Base-by-base conservation (phyloP, 192 early-diverging fungal species). In the Coemansia sp. region DNA sequence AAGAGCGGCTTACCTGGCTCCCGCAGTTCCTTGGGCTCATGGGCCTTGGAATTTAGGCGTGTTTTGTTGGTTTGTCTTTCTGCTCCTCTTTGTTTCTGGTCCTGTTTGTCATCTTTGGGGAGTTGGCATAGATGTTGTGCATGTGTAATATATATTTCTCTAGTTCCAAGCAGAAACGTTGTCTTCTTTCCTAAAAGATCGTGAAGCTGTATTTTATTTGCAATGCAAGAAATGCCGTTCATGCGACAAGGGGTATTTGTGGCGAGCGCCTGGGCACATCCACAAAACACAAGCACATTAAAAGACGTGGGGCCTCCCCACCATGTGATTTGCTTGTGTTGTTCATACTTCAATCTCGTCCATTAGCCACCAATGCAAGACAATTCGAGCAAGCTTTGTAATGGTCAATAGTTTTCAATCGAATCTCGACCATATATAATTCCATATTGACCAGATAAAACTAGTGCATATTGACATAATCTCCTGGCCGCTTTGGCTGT, bases 21-120 rank as follows among this genome's bases (percentile, higher is more conserved):
- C 78, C 78, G 0, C 69, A 75, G 43, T 80, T 80, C 37, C 71
- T 80, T 7, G 54, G 12, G 11, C 43, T 60, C 59, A 75, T 80
- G 72, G 73, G 73, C 12, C 65, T 79, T 8, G 65, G 32, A 44
- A 56, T 58, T 1, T 72, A 58, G 42, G 1, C 38, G 38, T 32
- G 2, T 13, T 40, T 63, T 20, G 56, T 25, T 37, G 13, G 12
- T 48, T 14, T 48, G 46, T 5, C 46, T 48, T 48, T 48, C 46
- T 48, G 46, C 5, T 32, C 2, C 32, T 32, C 32, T 32, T 32
- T 32, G 32, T 32, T 32, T 32, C 1, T 32, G 32, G 4, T 32
- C 32, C 32, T 32, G 32, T 32, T 32, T 32, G 32, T 32, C 32
- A 4, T 32, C 32, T 32, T 32, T 2, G 32, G 32, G 32, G 32